These are phyloP conservation scores for Pichia sp. DNA, from an alignment of 1,139 yeast genomes.

Conservation along the genomic window DNA sequence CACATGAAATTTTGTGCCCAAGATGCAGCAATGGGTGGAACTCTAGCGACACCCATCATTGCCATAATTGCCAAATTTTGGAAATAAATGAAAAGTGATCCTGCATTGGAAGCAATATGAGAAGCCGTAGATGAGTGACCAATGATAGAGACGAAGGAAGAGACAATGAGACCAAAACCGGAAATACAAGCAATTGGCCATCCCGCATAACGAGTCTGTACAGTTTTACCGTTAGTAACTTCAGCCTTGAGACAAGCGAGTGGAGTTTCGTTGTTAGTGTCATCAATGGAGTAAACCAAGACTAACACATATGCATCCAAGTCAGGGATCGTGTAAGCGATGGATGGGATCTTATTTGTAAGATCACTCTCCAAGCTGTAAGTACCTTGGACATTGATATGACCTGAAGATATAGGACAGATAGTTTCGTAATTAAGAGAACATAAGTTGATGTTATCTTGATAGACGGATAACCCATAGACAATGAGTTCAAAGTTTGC, in stretches of 20 bases:
- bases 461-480: constrained; percentile 71
- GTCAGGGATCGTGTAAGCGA: constrained; percentile 90
- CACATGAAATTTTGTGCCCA: constrained; percentile 98
- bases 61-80: constrained; percentile 89
- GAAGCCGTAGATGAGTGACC: constrained; percentile 95
- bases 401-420: constrained; percentile 87
- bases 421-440: constrained; percentile 41
- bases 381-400: constrained; percentile 60
- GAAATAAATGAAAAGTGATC: constrained; percentile 87
- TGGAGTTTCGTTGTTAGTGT: constrained; percentile 31
- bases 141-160: constrained; percentile 78
- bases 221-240: constrained; percentile 84
- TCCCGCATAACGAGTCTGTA: constrained; percentile 86
- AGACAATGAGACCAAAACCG: constrained; percentile 78
- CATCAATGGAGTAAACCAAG: constrained; percentile 45
- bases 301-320: constrained; percentile 88
- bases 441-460: constrained; percentile 58
- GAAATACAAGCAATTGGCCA: constrained; percentile 97
- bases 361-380: constrained; percentile 39
- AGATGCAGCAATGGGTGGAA: constrained; percentile 96
- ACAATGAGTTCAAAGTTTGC: constrained; percentile 67
- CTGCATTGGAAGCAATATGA: constrained; percentile 92
- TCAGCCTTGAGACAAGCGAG: constrained; percentile 93
- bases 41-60: constrained; percentile 90
- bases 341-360: constrained; percentile 56